Base-by-base conservation (phyloP, 2,329 filamentous ascomycete species). In the Scortechinia acanthostroma region DNA sequence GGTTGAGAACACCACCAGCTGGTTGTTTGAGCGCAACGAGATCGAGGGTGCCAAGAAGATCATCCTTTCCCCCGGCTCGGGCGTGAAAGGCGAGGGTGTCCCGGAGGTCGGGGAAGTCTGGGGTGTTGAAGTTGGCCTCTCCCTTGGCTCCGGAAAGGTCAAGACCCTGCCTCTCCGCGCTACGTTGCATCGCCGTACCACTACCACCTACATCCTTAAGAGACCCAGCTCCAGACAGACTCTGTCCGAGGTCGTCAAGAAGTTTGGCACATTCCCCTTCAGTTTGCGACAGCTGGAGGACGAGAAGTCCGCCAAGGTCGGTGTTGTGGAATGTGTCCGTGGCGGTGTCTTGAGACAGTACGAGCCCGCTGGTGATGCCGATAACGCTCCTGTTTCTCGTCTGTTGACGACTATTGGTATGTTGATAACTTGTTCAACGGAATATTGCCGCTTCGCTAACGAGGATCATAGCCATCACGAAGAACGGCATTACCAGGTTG, bases 31-130 rank as follows among this genome's bases (percentile, higher is more conserved):
- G 61, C 87, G 88, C 64, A 95, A 97, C 68, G 93, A 98, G 68
- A 97, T 98, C 52, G 93, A 98, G 73, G 87, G 88, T 58, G 64
- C 86, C 75, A 96, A 96, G 83, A 97, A 96, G 81, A 95, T 98
- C 60, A 93, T 98, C 53, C 74, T 98, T 47, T 78, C 89, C 20
- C 87, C 90, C 23, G 79, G 83, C 44, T 15, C 96, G 58, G 88
- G 88, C 52, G 82, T 86, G 61, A 94, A 90, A 73, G 91, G 91
- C 47, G 93, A 98, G 50, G 93, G 93, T 59, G 67, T 81, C 47
- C 87, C 93, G 47, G 91, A 94, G 59, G 71, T 95, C 47, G 86
- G 88, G 53, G 93, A 98, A 64, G 91, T 95, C 49, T 98, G 93
- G 93, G 93, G 93, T 66, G 88, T 98, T 46, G 93, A 98, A 76